These are phyloP conservation scores for Ceratocystis smalleyi DNA, from an alignment of 2,329 filamentous ascomycete genomes.

Conservation along the genomic window DNA sequence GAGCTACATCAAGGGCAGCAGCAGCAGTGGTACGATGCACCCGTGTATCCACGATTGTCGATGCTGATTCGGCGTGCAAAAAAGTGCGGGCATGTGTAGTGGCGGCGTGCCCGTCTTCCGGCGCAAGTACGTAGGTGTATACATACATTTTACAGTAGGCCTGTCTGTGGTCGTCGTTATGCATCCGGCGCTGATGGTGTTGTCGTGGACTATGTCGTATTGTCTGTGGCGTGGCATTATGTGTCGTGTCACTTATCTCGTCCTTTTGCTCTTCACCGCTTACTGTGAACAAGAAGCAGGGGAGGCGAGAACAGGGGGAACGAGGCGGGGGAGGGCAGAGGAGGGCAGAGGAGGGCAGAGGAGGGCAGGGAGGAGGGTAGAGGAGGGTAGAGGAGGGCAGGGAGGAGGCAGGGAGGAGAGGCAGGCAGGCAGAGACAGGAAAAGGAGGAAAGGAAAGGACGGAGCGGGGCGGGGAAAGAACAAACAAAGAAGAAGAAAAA, in stretches of 20 bases:
- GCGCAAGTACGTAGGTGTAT: neutral
- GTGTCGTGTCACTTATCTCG: slow-evolving; percentile 2
- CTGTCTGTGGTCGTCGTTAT: neutral
- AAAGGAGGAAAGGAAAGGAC: neutral
- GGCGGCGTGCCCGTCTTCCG: too few species aligned
- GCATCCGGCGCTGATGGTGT: neutral
- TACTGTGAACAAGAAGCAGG: neutral
- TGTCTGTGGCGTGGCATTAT: neutral
- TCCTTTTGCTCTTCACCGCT: neutral
- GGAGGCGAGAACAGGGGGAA: neutral
- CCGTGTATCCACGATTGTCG: too few species aligned
- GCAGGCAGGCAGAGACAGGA: neutral
- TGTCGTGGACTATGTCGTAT: neutral
- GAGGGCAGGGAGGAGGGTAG: neutral
- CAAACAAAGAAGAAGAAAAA: neutral
- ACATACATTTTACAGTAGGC: neutral
- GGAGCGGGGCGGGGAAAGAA: neutral
- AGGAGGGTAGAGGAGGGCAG: neutral
- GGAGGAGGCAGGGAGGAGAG: neutral
- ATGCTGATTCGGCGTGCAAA: too few species aligned
- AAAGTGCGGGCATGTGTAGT: too few species aligned
- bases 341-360: too few species aligned
- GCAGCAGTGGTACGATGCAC: too few species aligned
- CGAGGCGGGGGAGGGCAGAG: neutral
- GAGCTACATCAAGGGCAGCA: neutral